Percentiles rank a stretch among this genome's conserved stretches.
These are phyloP conservation scores for Penicillium corylophilum DNA, from an alignment of 2,329 filamentous ascomycete species.

Conservation along the genomic window DNA sequence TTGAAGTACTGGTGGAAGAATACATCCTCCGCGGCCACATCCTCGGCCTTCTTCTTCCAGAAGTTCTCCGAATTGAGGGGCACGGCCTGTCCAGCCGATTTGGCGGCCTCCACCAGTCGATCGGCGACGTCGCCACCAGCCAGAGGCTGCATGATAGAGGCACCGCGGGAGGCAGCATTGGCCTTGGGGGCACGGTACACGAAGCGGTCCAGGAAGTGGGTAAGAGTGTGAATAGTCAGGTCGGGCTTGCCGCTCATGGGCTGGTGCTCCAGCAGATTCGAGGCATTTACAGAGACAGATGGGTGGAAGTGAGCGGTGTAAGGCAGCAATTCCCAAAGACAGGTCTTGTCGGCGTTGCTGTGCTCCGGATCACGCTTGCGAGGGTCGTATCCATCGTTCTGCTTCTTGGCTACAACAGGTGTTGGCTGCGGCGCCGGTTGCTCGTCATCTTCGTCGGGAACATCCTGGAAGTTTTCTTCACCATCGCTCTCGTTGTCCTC, in stretches of 20 bases:
- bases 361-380: constrained; percentile 89
- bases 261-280: constrained; percentile 66
- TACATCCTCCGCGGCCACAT: constrained; percentile 86
- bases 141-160: constrained; percentile 96
- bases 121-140: constrained; percentile 61
- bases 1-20: constrained; percentile 99
- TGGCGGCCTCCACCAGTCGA: constrained; percentile 59
- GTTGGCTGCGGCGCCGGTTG: constrained; percentile 24
- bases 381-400: constrained; percentile 66
- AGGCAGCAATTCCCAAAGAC: constrained; percentile 84
- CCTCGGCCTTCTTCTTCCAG: constrained; percentile 84
- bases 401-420: constrained; percentile 29
- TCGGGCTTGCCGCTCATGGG: constrained; percentile 84
- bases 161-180: constrained; percentile 64
- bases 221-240: constrained; percentile 82
- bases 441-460: constrained; percentile 56
- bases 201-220: constrained; percentile 95
- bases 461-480: constrained; percentile 69
- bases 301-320: constrained; percentile 85
- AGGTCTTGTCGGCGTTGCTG: constrained; percentile 88
- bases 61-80: constrained; percentile 84
- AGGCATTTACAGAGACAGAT: constrained; percentile 81
- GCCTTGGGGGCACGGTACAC: constrained; percentile 92
- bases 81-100: constrained; percentile 57
- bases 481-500: constrained; percentile 72